Percentiles rank a stretch among this genome's conserved stretches.
Conservation (phyloP, 23 red algal genomes). For the Gracilaria gracilis region DNA sequence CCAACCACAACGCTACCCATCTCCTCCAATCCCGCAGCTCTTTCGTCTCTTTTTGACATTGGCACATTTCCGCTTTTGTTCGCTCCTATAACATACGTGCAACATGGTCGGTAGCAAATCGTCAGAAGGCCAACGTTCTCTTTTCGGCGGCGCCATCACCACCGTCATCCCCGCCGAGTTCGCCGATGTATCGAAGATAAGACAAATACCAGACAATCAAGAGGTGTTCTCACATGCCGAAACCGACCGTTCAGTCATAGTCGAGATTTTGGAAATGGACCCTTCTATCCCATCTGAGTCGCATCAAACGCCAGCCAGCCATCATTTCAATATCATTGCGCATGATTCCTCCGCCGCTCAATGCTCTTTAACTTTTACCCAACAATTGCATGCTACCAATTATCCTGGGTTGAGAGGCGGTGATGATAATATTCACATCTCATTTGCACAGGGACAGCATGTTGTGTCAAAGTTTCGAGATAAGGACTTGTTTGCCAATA, state of each 20-base stretch:
- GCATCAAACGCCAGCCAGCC: conserved; percentile 37
- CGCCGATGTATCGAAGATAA: conserved; percentile 58
- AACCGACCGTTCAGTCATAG: conserved; percentile 65
- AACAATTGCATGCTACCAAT: background rate
- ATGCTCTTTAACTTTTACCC: background rate
- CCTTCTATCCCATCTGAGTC: background rate
- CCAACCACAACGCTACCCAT: background rate
- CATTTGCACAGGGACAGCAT: conserved; percentile 68
- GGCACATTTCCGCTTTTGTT: background rate
- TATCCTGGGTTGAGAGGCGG: conserved; percentile 7
- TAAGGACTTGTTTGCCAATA: conserved; percentile 21
- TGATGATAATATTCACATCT: conserved; percentile 19
- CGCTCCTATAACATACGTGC: background rate
- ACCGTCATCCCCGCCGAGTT: conserved; percentile 51
- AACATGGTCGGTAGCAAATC: background rate
- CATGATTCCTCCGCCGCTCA: conserved; percentile 26
- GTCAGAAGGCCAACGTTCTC: conserved; percentile 9
- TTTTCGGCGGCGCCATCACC: conserved; percentile 84
- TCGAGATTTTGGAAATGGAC: conserved; percentile 60
- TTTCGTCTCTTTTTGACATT: background rate
- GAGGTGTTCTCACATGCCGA: conserved; percentile 71
- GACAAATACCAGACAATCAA: conserved; percentile 82
- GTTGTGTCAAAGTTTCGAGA: conserved; percentile 78
- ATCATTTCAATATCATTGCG: conserved; percentile 61
- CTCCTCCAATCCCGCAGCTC: no score